phyloP scores from a whole-genome alignment of 2,329 filamentous ascomycete species.

The Aaosphaeria arxii region DNA sequence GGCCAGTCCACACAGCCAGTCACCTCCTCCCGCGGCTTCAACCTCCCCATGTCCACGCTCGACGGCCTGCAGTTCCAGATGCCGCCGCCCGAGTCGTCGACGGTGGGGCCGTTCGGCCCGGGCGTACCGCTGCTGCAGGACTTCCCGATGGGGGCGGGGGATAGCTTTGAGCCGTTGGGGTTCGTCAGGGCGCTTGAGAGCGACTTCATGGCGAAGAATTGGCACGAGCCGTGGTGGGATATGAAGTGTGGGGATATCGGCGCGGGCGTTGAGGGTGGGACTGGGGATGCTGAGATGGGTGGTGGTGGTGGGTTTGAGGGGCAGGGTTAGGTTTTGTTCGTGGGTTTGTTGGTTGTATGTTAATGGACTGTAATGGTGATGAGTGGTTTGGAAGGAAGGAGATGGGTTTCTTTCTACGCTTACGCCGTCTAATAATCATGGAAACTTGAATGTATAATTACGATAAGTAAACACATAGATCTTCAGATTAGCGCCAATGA shows the following conservation, averaged over 20 bases:
- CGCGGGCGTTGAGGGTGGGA: not conserved
- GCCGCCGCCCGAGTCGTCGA: constrained; percentile 1
- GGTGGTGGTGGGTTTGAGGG: no score
- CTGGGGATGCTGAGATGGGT: not conserved
- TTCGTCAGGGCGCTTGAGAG: constrained; percentile 27
- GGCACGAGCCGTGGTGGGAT: constrained; percentile 29
- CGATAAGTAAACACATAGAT: no score
- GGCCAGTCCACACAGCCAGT: not conserved
- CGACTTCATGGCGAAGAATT: constrained; percentile 27
- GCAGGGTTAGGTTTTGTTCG: no score
- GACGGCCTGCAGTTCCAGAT: not conserved
- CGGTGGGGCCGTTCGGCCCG: constrained; percentile 13
- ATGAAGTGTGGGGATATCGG: constrained; percentile 4
- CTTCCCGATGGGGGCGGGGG: constrained; percentile 10
- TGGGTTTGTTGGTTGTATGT: no score
- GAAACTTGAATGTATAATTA: no score
- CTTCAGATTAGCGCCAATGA: no score
- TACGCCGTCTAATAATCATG: no score
- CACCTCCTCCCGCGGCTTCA: not conserved
- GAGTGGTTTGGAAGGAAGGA: no score
- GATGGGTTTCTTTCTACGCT: no score
- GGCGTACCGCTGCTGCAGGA: constrained; percentile 15
- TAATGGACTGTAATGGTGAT: no score
- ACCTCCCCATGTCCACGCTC: not conserved
- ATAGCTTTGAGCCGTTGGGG: constrained; percentile 18